Percentiles rank a stretch among this genome's conserved stretches.
Evolutionary conservation across 1,139 yeast genomes (phyloP).

Genomic region (Scheffersomyces illinoinensis): DNA sequence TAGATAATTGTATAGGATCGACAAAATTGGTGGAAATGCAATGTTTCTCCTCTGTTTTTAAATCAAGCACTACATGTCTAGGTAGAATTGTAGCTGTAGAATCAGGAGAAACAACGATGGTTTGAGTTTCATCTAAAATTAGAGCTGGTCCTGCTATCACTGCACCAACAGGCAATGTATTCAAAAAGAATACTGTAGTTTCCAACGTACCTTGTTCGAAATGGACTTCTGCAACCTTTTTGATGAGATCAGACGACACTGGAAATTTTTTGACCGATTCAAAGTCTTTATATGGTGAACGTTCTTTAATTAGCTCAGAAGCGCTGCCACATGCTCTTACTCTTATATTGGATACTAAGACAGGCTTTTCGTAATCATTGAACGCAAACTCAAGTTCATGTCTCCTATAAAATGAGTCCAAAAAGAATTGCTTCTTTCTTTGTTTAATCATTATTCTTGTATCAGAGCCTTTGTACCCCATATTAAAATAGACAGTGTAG

Average conservation of each 20-base stretch:
- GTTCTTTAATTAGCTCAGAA: slow-evolving; percentile 18
- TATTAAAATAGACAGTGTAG: slow-evolving; percentile 15
- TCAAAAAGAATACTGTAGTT: slow-evolving; percentile 15
- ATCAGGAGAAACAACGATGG: slow-evolving; percentile 19
- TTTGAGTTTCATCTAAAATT: slow-evolving; percentile 22
- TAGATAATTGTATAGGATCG: slow-evolving; percentile 22
- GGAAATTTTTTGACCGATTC: slow-evolving; percentile 8
- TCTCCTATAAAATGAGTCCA: slow-evolving; percentile 41
- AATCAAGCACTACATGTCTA: slow-evolving; percentile 24
- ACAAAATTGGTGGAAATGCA: slow-evolving; percentile 11
- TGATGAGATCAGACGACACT: slow-evolving; percentile 5
- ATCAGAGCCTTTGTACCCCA: slow-evolving; percentile 25
- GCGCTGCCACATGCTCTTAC: slow-evolving; percentile 58
- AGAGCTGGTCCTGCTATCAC: slow-evolving; percentile 21
- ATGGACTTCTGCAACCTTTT: slow-evolving; percentile 16
- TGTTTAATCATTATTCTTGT: slow-evolving; percentile 18
- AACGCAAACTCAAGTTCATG: slow-evolving; percentile 76
- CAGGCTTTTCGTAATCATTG: slow-evolving; percentile 50
- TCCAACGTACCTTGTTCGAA: slow-evolving; percentile 19
- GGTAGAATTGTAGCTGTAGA: slow-evolving; percentile 18
- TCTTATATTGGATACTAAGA: slow-evolving; percentile 18
- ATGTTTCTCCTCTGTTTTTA: slow-evolving; percentile 10
- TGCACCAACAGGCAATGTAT: slow-evolving; percentile 15
- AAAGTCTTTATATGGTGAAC: slow-evolving; percentile 37
- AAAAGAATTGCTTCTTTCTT: slow-evolving; percentile 23